Base-by-base conservation (phyloP, 345 rosid genomes). In the Cardamine chenopodiifolia region DNA sequence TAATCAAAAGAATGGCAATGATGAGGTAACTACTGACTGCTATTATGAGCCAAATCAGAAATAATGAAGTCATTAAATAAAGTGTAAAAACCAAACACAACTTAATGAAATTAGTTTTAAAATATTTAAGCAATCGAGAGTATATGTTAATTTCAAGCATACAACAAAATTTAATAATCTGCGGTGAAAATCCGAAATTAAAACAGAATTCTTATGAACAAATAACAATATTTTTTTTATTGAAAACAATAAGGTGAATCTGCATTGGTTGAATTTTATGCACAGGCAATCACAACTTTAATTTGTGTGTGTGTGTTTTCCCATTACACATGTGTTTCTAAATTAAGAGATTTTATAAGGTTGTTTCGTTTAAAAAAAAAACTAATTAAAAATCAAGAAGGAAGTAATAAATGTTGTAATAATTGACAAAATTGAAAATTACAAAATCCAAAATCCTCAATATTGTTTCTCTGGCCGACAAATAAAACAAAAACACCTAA, bases 391-490 rank as follows among this genome's bases (percentile, higher is more conserved):
- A 14, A 13, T 45, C 12, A 61, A 71, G 19, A 60, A 34, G 49
- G 67, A 50, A 66, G 61, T 57, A 66, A 35, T 57, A 66, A 66
- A 74, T 66, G 59, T 61, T 62, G 68, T 48, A 49, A 20, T 44
- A 66, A 59, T 75, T 50, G 18, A 49, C 37, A 40, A 49, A 66
- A 57, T 57, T 9, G 62, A 29, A 56, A 28, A 56, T 56, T 5
- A 56, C 37, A 29, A 68, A 68, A 65, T 72, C 25, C 25, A 13
- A 62, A 64, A 66, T 34, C 23, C 65, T n/a, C 28, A 39, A 12
- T 8, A 26, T 55, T 32, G 70, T 53, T 50, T 70, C 53, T 55
- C 71, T 70, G 75, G 67, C 72, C 76, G 76, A 77, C 76, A 76
- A 63, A 77, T 25, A 71, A 61, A 76, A 70, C 34, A 64, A 64